These are phyloP conservation scores for Candida schatavii DNA, from an alignment of 805 yeast genomes.

Conservation along the genomic window DNA sequence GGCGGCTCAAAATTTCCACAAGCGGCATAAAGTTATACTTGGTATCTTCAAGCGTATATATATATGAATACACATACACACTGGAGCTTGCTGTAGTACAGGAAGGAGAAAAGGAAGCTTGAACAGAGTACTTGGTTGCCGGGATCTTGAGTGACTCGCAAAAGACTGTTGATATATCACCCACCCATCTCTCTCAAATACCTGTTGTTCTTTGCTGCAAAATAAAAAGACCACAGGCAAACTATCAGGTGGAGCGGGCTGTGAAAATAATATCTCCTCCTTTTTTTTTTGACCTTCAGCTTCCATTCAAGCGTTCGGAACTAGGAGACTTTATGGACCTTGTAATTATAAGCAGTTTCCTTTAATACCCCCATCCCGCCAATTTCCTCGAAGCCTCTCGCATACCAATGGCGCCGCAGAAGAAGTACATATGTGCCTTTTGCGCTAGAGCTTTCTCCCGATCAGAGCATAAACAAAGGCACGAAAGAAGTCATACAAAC, in stretches of 20 bases:
- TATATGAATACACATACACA: neutral
- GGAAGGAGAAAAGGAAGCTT: neutral
- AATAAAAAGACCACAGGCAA: no score
- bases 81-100: neutral
- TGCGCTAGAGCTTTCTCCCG: constrained; percentile 81
- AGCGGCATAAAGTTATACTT: constrained; percentile 6
- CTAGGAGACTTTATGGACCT: no score
- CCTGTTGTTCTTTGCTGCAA: no score
- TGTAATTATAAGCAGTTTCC: no score
- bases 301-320: no score
- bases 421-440: constrained; percentile 72
- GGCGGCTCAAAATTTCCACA: constrained; percentile 7
- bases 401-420: constrained; percentile 40
- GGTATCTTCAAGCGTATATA: constrained; percentile 1
- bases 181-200: no score
- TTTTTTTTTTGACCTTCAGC: no score
- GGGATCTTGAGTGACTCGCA: no score
- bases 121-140: neutral
- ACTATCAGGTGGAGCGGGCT: no score
- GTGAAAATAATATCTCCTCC: no score
- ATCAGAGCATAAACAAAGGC: constrained; percentile 74
- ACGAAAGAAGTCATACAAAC: constrained; percentile 76
- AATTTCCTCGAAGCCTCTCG: neutral
- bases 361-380: neutral
- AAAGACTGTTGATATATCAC: no score